A percentile compares a stretch with the other conserved stretches of the same genome.
Conservation (phyloP, 768 basidiomycete species). For the Exsudoporus frostii region DNA sequence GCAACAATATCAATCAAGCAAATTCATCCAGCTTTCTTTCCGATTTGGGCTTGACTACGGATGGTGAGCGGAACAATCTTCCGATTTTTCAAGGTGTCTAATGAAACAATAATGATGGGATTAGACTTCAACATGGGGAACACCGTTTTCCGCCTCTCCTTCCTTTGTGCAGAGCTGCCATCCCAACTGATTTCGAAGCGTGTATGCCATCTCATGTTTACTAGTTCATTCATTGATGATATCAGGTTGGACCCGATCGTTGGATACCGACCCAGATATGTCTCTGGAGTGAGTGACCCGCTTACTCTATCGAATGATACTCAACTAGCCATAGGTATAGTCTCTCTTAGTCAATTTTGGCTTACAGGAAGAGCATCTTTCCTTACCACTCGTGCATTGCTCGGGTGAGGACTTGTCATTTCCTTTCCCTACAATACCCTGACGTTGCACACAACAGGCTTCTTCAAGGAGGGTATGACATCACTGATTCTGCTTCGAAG, state of each 20-base stretch:
- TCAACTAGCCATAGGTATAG: conserved; percentile 27
- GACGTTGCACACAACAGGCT: conserved; percentile 21
- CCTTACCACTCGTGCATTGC: conserved; percentile 44
- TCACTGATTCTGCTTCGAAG: not conserved
- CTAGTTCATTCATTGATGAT: not conserved
- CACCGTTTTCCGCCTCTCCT: conserved; percentile 48
- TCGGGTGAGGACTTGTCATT: conserved; percentile 34
- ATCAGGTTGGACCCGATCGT: conserved; percentile 55
- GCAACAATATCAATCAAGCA: conserved; percentile 53
- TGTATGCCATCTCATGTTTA: conserved; percentile 26
- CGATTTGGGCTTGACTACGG: conserved; percentile 51
- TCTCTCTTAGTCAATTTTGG: conserved; percentile 54
- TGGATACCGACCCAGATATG: conserved; percentile 64
- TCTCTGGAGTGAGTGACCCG: conserved; percentile 38
- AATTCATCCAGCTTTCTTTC: conserved; percentile 57
- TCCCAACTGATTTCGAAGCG: conserved; percentile 62
- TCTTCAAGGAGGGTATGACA: conserved; percentile 45
- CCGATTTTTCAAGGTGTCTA: not conserved
- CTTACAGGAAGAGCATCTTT: conserved; percentile 51
- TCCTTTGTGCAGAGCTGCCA: conserved; percentile 56
- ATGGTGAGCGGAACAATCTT: conserved; percentile 30
- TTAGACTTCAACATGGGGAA: conserved; percentile 58
- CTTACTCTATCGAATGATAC: not conserved
- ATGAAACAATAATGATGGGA: not conserved
- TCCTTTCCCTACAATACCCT: not conserved